Evolutionary conservation across 2,329 filamentous ascomycete genomes (phyloP).

Genomic region (Thelonectria olida): DNA sequence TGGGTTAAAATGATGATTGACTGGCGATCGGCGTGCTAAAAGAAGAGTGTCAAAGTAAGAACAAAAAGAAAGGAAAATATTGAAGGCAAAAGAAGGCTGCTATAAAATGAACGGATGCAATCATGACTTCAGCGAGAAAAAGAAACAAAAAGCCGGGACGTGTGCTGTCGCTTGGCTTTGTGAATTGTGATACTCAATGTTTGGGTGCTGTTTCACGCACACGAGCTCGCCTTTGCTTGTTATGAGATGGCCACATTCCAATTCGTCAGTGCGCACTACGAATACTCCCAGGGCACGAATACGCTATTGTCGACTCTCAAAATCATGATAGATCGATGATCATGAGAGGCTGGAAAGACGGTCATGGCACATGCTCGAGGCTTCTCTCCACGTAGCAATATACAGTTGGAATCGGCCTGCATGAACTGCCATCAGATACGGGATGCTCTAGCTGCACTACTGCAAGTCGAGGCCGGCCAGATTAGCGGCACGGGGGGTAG

Average conservation of each 20-base stretch:
- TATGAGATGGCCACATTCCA: conserved; percentile 10
- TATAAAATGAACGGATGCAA: neutral
- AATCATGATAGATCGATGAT: neutral
- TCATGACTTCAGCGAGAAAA: neutral
- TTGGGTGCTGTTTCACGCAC: conserved; percentile 33
- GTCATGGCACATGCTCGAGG: neutral
- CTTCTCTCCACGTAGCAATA: neutral
- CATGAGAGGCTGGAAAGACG: neutral
- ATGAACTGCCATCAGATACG: neutral
- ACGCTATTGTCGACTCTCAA: neutral
- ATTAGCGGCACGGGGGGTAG: neutral
- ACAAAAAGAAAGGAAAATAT: neutral
- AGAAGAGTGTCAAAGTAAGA: neutral
- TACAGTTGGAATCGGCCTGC: neutral
- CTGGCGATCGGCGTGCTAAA: neutral
- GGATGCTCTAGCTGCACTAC: neutral
- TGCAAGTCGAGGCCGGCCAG: neutral
- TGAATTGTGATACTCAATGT: conserved; percentile 6
- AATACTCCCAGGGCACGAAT: neutral
- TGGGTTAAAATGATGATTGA: neutral
- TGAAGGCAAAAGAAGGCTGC: neutral
- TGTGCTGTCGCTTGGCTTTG: conserved; percentile 14
- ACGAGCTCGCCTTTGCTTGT: conserved; percentile 21
- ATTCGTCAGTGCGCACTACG: neutral
- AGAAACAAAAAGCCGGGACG: neutral